Conservation (phyloP, 2,329 filamentous ascomycete species). For the Aspergillus flavus region DNA sequence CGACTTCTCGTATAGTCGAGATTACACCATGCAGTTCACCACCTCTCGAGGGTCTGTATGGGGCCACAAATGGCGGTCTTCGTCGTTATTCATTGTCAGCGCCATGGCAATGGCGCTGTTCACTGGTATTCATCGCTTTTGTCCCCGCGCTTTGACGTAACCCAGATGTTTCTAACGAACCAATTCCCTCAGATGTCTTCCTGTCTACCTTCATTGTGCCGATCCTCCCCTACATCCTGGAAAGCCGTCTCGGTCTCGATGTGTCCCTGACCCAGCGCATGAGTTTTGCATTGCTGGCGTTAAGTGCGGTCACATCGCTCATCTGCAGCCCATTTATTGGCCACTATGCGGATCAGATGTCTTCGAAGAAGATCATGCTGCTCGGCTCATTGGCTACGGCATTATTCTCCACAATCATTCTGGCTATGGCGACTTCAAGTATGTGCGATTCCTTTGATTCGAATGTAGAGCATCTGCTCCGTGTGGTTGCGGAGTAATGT, state of each 20-base stretch:
- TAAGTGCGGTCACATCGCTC: constrained; percentile 27
- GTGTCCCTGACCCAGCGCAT: constrained; percentile 26
- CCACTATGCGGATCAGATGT: constrained; percentile 23
- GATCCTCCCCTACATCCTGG: constrained; percentile 32
- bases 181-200: constrained; percentile 26
- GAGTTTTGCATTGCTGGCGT: constrained; percentile 28
- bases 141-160: not conserved
- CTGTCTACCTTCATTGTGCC: constrained; percentile 36
- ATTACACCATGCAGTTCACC: constrained; percentile 13
- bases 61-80: constrained; percentile 28
- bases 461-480: no score
- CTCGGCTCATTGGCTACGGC: constrained; percentile 23
- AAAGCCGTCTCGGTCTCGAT: constrained; percentile 29
- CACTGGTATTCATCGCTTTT: constrained; percentile 17
- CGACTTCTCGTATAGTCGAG: not conserved
- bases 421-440: constrained; percentile 28
- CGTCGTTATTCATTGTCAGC: constrained; percentile 24
- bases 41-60: constrained; percentile 11
- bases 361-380: constrained; percentile 24
- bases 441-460: constrained; percentile 2
- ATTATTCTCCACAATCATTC: constrained; percentile 24
- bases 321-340: constrained; percentile 27
- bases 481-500: not conserved
- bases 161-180: not conserved
- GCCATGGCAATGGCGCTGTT: constrained; percentile 29